These are phyloP conservation scores for Auricularia sp. DNA, from an alignment of 768 basidiomycete species.

Conservation along the genomic window DNA sequence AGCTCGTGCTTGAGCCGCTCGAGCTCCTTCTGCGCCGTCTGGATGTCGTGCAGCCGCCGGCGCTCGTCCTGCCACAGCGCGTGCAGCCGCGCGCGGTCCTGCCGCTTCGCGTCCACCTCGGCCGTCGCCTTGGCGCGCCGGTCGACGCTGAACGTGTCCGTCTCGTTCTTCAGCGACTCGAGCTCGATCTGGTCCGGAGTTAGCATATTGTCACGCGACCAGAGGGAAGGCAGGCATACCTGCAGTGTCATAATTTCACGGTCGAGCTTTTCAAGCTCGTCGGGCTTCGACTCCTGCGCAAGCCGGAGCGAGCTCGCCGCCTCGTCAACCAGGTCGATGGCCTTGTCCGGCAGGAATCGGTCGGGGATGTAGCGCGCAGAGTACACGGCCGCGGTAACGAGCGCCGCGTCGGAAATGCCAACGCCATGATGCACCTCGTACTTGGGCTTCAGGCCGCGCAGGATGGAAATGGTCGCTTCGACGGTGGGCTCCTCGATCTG, in stretches of 20 bases:
- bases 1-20: conserved; percentile 79
- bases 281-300: conserved; percentile 82
- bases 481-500: conserved; percentile 83
- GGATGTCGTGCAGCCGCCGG: conserved; percentile 53
- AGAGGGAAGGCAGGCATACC: conserved; percentile 5
- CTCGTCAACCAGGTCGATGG: conserved; percentile 88
- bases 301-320: conserved; percentile 79
- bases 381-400: conserved; percentile 89
- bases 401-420: conserved; percentile 76
- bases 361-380: conserved; percentile 78
- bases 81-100: conserved; percentile 50
- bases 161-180: conserved; percentile 82
- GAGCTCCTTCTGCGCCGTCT: conserved; percentile 60
- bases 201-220: background rate
- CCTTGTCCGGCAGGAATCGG: conserved; percentile 83
- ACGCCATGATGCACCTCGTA: conserved; percentile 94
- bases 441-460: conserved; percentile 71
- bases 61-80: conserved; percentile 65
- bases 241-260: conserved; percentile 77
- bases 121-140: conserved; percentile 56
- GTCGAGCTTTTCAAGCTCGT: conserved; percentile 71
- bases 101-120: conserved; percentile 48
- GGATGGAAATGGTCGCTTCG: conserved; percentile 73
- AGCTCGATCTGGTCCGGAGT: conserved; percentile 48
- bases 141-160: conserved; percentile 74